These are phyloP conservation scores for Mentha longifolia DNA, from an alignment of 257 asterid species.

Conservation along the genomic window DNA sequence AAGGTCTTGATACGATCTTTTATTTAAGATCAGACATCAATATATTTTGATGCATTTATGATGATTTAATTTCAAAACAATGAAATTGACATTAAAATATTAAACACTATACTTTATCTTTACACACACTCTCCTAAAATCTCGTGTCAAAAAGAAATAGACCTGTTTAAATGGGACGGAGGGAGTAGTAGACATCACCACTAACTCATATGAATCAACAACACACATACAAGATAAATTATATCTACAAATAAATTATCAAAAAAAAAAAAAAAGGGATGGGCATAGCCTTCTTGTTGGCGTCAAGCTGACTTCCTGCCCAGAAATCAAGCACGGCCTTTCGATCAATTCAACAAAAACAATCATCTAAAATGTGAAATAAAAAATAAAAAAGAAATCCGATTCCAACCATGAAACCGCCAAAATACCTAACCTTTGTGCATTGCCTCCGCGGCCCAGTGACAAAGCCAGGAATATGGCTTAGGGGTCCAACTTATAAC, in stretches of 20 bases:
- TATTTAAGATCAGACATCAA: too few relatives aligned
- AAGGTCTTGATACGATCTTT: too few relatives aligned
- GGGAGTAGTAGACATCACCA: slow-evolving; percentile 11
- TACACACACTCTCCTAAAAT: too few relatives aligned
- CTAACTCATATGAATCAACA: slow-evolving; percentile 5
- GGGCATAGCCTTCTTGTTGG: slow-evolving; percentile 84
- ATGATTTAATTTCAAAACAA: too few relatives aligned
- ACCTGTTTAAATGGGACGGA: too few relatives aligned
- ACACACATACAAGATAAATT: not conserved
- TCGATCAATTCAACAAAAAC: slow-evolving; percentile 29
- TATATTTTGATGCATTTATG: too few relatives aligned
- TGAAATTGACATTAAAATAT: too few relatives aligned
- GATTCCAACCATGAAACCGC: slow-evolving; percentile 4
- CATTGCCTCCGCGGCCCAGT: too few relatives aligned
- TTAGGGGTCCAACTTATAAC: too few relatives aligned
- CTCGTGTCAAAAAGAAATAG: too few relatives aligned
- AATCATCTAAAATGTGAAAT: not conserved
- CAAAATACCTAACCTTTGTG: slow-evolving; percentile 37
- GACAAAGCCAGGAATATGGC: too few relatives aligned
- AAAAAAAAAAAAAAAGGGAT: slow-evolving; percentile 57
- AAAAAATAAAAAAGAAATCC: not conserved
- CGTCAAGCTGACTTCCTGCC: slow-evolving; percentile 84
- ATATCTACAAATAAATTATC: not conserved
- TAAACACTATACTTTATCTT: too few relatives aligned
- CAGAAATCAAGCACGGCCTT: slow-evolving; percentile 30